These are phyloP conservation scores for Parascedosporium putredinis DNA, from an alignment of 2,329 filamentous ascomycete species.

Conservation along the genomic window DNA sequence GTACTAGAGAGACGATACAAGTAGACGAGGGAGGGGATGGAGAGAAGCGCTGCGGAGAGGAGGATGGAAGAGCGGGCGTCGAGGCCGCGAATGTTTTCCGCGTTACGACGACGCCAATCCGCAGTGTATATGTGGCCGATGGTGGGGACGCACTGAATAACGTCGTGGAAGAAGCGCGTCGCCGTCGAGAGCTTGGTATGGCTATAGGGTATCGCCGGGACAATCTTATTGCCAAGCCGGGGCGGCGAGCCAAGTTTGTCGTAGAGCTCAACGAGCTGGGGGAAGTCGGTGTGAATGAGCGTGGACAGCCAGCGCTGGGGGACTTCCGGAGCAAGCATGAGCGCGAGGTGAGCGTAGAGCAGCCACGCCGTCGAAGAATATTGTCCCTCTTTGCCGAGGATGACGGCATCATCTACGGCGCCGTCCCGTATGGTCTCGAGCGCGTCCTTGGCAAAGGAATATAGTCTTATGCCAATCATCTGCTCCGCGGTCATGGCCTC, in stretches of 20 bases:
- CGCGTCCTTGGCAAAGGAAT: constrained; percentile 60
- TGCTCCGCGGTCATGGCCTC: constrained; percentile 60
- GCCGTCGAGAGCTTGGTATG: constrained; percentile 1
- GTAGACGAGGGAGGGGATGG: constrained; percentile 28
- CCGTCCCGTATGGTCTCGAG: constrained; percentile 40
- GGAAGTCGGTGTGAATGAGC: constrained; percentile 17
- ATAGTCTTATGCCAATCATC: constrained; percentile 63
- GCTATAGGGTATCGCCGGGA: constrained; percentile 7
- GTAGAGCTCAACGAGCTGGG: constrained; percentile 14
- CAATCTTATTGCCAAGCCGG: constrained; percentile 21
- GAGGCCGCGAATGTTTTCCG: constrained; percentile 21
- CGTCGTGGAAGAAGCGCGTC: constrained; percentile 20
- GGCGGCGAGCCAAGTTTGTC: constrained; percentile 18
- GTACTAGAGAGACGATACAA: constrained; percentile 27
- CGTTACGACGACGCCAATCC: constrained; percentile 23
- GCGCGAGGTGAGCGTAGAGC: constrained; percentile 64
- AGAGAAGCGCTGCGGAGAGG: constrained; percentile 22
- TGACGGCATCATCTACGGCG: constrained; percentile 24
- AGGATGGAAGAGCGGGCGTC: constrained; percentile 23
- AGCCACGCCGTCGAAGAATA: constrained; percentile 62
- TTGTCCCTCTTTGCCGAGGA: background rate
- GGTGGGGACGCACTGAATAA: constrained; percentile 21
- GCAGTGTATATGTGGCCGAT: constrained; percentile 19
- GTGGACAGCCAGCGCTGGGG: constrained; percentile 32
- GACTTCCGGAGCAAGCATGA: constrained; percentile 50